Base-by-base conservation (phyloP, 2,329 filamentous ascomycete genomes). In the Passalora sequoiae region DNA sequence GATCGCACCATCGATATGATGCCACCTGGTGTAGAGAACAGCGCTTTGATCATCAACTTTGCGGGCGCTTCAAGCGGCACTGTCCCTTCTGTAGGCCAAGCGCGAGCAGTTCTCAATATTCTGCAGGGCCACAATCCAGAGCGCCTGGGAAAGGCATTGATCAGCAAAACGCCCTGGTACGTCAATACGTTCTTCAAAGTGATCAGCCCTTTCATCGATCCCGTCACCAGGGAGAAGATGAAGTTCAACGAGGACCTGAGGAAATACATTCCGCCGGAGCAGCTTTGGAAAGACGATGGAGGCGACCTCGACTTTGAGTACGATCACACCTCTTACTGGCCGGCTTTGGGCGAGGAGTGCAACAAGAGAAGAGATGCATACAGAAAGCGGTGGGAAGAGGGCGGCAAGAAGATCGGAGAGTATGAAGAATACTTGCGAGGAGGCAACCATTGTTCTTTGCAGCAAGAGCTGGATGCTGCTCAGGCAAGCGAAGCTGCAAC, bases 111-210 rank as follows among this genome's bases (percentile, higher is more conserved):
- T n/a, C 70, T 98, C 57, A 76, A 83, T 63, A 94, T 98, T 55
- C 74, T 98, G 49, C 92, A 98, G 69, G 89, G 84, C 54, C 89
- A 98, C 69, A 97, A 97, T 63, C 92, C 92, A 0, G 92, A 98
- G 71, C 75, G 92, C 42, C 72, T 98, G 22, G 92, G 92, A 35
- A 80, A 84, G 58, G 89, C 91, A 3, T 75, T 97, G 57, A 87
- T 97, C 49, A 86, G 89, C 54, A 94, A 97, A 55, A 78, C 95
- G 37, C 91, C 91, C 1, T 96, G 87, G 81, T 77, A 94, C 51
- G 86, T 97, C 49, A 83, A 80, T 66, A 86, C 86, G 38, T 98
- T 98, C 76, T 94, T 97, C 76, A 96, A 94, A 69, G 72, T 96
- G 58, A 89, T 98, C 68, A 89, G 81, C 4, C 89, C 91, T 28